A percentile compares a stretch with the other conserved stretches of the same genome.
Conservation (phyloP, 345 rosid genomes). For the Camelina sativa region DNA sequence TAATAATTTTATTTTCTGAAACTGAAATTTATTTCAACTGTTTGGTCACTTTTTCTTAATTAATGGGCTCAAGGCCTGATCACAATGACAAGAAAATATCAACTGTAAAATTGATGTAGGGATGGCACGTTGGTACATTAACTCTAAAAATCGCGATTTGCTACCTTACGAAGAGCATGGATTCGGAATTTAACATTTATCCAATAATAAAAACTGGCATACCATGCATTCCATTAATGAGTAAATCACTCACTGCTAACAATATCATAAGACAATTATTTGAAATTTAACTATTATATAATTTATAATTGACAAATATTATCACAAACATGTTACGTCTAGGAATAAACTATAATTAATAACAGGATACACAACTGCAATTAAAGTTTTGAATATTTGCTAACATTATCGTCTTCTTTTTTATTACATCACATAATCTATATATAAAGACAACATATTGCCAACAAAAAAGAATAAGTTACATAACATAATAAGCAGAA, state of each 20-base stretch:
- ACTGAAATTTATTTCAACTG: not conserved
- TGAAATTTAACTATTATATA: too few relatives aligned
- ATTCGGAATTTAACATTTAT: not conserved
- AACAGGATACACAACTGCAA: not conserved
- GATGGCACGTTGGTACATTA: conserved; percentile 6
- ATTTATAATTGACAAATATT: too few relatives aligned
- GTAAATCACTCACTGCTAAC: not conserved
- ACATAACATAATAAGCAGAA: too few relatives aligned
- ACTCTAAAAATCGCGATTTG: not conserved
- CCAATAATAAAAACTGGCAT: not conserved
- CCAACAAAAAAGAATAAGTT: not conserved
- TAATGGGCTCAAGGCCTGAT: conserved; percentile 8
- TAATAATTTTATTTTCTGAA: not conserved
- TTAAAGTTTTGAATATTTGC: not conserved
- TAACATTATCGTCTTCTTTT: too few relatives aligned
- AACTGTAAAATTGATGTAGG: not conserved
- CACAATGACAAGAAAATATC: not conserved
- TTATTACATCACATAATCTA: too few relatives aligned
- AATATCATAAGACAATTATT: too few relatives aligned
- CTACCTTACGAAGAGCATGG: not conserved
- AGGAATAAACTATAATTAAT: too few relatives aligned
- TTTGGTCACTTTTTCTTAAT: not conserved
- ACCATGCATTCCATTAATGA: not conserved
- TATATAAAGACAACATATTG: not conserved
- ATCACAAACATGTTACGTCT: too few relatives aligned